Percentiles rank a stretch among this genome's conserved stretches.
These are phyloP conservation scores for Marasmius oreades DNA, from an alignment of 1,284 basidiomycete genomes.

Conservation along the genomic window DNA sequence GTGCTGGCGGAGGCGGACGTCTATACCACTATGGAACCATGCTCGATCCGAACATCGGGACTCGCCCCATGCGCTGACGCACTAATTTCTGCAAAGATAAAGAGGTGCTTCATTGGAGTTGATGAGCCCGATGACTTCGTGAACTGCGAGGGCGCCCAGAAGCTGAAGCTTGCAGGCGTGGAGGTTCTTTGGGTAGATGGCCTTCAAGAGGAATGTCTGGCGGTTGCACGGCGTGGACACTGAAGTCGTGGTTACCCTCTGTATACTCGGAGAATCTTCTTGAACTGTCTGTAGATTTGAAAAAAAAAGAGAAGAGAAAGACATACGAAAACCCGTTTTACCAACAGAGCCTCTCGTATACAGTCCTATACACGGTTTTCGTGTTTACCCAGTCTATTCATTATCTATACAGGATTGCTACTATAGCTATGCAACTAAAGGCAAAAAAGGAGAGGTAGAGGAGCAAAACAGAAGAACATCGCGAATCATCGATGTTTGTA, in stretches of 20 bases:
- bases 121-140: constrained; percentile 96
- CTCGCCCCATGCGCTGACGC: constrained; percentile 85
- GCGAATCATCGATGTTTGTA: constrained; percentile 73
- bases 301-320: too few relatives aligned
- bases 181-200: constrained; percentile 74
- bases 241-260: background rate
- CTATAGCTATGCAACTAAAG: too few relatives aligned
- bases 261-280: background rate
- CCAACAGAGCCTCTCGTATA: too few relatives aligned
- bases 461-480: background rate
- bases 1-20: constrained; percentile 64
- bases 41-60: constrained; percentile 87
- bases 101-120: constrained; percentile 85
- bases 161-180: constrained; percentile 73
- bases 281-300: too few relatives aligned
- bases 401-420: too few relatives aligned
- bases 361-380: too few relatives aligned
- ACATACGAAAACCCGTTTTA: too few relatives aligned
- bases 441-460: background rate
- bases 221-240: constrained; percentile 64
- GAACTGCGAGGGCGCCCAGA: constrained; percentile 82
- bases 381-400: too few relatives aligned
- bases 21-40: constrained; percentile 98
- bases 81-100: constrained; percentile 71
- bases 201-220: constrained; percentile 73